These are phyloP conservation scores for Wickerhamiella australiensis DNA, from an alignment of 805 yeast genomes.

Conservation along the genomic window DNA sequence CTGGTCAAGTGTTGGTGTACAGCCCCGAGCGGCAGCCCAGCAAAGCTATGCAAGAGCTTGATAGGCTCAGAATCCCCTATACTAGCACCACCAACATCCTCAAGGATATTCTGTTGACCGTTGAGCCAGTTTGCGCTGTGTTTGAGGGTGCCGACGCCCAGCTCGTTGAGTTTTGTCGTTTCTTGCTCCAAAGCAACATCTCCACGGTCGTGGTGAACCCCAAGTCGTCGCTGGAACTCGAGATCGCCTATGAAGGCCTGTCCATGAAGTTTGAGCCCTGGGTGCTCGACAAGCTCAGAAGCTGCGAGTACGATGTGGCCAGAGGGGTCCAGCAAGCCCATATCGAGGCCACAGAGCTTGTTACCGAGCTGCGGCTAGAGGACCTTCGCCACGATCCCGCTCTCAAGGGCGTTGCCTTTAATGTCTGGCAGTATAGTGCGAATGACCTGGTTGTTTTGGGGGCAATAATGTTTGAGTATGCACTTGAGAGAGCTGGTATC, in stretches of 20 bases:
- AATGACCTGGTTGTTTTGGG: constrained; percentile 4
- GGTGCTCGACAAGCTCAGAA: not conserved
- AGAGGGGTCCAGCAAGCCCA: not conserved
- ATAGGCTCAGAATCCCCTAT: not conserved
- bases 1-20: not conserved
- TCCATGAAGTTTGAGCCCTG: not conserved
- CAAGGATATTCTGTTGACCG: not conserved
- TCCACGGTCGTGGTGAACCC: not conserved
- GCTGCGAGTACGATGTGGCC: constrained; percentile 1
- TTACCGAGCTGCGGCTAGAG: not conserved
- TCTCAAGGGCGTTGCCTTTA: not conserved
- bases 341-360: not conserved
- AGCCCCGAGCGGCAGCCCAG: not conserved
- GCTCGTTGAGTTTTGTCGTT: not conserved
- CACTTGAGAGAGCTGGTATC: not conserved
- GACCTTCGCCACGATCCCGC: not conserved
- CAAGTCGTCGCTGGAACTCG: not conserved
- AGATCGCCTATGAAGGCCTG: not conserved
- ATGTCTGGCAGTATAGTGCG: not conserved
- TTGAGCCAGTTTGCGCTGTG: not conserved
- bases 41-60: not conserved
- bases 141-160: not conserved
- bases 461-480: not conserved
- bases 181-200: not conserved
- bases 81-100: not conserved